Evolutionary conservation across 2,329 filamentous ascomycete species (phyloP).

Genomic region (Lachnellula cervina): DNA sequence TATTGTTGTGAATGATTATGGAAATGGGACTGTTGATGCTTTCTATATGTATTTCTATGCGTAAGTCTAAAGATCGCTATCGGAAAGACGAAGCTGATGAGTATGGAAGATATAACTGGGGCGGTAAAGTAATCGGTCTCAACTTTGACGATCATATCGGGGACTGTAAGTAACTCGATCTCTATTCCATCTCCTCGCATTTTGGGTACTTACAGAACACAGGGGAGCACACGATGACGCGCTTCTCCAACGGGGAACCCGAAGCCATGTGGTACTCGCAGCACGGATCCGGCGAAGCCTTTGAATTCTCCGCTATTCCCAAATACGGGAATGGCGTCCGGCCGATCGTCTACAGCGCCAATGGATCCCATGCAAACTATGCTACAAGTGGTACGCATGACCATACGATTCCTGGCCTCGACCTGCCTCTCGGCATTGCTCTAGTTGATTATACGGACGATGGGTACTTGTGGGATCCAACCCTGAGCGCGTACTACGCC

Average conservation of each 20-base stretch:
- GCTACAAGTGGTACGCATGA: constrained; percentile 58
- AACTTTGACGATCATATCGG: constrained; percentile 45
- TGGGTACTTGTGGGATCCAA: constrained; percentile 64
- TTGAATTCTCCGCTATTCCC: constrained; percentile 80
- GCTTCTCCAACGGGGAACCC: constrained; percentile 78
- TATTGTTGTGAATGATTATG: constrained; percentile 68
- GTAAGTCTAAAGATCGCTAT: not conserved
- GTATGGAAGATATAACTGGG: constrained; percentile 10
- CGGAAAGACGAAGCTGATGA: not conserved
- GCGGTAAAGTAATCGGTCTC: constrained; percentile 5
- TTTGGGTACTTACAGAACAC: not conserved
- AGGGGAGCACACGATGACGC: constrained; percentile 78
- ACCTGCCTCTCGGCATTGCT: constrained; percentile 38
- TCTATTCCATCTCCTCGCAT: not conserved
- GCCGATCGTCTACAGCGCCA: constrained; percentile 63
- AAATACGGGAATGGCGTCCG: constrained; percentile 58
- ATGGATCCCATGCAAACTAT: constrained; percentile 67
- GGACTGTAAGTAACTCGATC: constrained; percentile 38
- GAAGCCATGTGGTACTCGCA: constrained; percentile 84
- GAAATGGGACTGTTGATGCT: constrained; percentile 38
- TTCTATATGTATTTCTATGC: constrained; percentile 26
- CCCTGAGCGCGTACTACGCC: constrained; percentile 48
- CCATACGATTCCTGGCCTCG: constrained; percentile 21
- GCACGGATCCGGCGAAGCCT: constrained; percentile 79
- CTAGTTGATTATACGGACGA: constrained; percentile 59